Base-by-base conservation (phyloP, 371 early-diverging fungal genomes). In the Mucor piriformis region DNA sequence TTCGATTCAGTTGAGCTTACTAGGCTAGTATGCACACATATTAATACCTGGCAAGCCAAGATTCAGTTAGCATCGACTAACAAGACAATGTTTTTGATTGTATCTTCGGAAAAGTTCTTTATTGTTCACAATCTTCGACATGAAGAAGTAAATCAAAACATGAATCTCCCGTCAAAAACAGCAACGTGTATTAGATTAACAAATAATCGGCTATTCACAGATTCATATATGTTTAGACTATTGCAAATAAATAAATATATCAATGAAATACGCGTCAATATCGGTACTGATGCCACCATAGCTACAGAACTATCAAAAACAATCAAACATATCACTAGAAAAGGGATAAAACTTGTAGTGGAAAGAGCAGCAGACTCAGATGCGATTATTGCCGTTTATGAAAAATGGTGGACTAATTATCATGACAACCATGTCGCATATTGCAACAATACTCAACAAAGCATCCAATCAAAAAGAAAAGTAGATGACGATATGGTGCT, bases 331-430 rank as follows among this genome's bases (percentile, higher is more conserved):
- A 48, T 48, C 32, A 29, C 49, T 29, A 48, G 49, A 48, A 48
- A 48, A 48, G 49, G 49, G 49, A 48, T 48, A 48, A 48, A 48
- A 48, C 49, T 48, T 48, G 49, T 48, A 48, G 49, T 48, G 49
- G 49, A 48, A 48, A 48, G 49, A 29, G 49, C 49, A 48, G 49
- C 49, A 29, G 49, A 48, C 49, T 48, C 49, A 48, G 49, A 48
- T 48, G 49, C 49, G 49, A 48, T 29, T 48, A 48, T 48, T 48
- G 49, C 29, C 49, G 49, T 48, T 48, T 48, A 48, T 48, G 49
- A 48, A 48, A 48, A 48, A 48, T 48, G 49, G 49, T 48, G 49
- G 49, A 48, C 49, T 48, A 48, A 48, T 48, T 48, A 48, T 48
- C 29, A 48, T 48, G 49, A 48, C 49, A 48, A 48, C 49, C 49